phyloP scores from a whole-genome alignment of 1,139 yeast species.

The Meyerozyma elateridarum region DNA sequence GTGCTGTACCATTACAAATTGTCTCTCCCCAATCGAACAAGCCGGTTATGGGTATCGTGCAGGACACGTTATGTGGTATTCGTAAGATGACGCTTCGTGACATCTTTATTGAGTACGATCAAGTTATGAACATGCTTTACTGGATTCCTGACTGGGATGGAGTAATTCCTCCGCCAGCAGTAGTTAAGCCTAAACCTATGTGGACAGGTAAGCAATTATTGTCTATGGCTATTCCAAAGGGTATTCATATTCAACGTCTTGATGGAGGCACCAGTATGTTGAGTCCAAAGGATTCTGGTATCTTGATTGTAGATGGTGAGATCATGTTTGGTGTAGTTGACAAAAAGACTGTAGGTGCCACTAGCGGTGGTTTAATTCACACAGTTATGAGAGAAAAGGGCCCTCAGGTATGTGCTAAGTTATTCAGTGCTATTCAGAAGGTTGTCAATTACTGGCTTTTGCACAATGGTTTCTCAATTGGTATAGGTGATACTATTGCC shows the following conservation, averaged over 20 bases:
- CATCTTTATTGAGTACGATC: constrained; percentile 81
- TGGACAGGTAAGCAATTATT: constrained; percentile 97
- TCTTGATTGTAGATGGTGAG: constrained; percentile 89
- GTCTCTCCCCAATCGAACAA: constrained; percentile 97
- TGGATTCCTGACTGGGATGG: constrained; percentile 99
- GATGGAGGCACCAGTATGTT: constrained; percentile 85
- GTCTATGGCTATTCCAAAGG: constrained; percentile 91
- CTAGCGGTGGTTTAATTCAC: constrained; percentile 96
- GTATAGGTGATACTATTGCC: constrained; percentile 99
- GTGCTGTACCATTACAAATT: constrained; percentile 96
- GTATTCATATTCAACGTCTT: constrained; percentile 88
- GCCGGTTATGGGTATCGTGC: constrained; percentile 99
- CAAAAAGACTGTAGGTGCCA: constrained; percentile 96
- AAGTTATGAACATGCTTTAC: constrained; percentile 91
- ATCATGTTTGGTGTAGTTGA: constrained; percentile 96
- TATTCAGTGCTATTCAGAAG: constrained; percentile 90
- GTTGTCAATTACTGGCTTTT: constrained; percentile 95
- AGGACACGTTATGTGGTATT: constrained; percentile 95
- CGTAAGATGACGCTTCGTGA: constrained; percentile 94
- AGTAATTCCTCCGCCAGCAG: constrained; percentile 94
- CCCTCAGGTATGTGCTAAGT: constrained; percentile 80
- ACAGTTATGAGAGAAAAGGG: constrained; percentile 98
- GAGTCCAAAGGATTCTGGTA: constrained; percentile 86
- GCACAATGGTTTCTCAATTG: constrained; percentile 96
- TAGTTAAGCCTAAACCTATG: constrained; percentile 87